These are phyloP conservation scores for Hirsutella minnesotensis DNA, from an alignment of 2,329 filamentous ascomycete genomes.

Conservation along the genomic window DNA sequence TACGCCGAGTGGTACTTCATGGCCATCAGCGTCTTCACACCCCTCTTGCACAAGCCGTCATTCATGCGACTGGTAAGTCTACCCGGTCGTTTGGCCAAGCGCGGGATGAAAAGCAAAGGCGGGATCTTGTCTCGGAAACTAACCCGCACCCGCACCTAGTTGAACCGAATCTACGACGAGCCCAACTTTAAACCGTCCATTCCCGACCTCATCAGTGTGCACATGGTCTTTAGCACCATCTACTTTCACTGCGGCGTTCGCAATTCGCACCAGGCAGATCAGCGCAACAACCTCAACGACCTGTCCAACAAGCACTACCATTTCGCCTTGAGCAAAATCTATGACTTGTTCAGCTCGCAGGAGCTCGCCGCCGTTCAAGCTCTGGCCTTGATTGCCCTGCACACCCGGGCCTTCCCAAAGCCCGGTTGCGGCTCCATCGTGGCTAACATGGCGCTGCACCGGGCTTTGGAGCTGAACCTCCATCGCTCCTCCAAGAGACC, in stretches of 20 bases:
- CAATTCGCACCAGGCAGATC: conserved; percentile 45
- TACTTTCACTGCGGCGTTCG: conserved; percentile 66
- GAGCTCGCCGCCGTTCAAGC: conserved; percentile 61
- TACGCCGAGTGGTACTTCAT: conserved; percentile 69
- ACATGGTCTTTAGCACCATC: conserved; percentile 71
- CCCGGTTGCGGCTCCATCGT: conserved; percentile 64
- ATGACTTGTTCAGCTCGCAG: conserved; percentile 48
- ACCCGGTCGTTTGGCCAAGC: too few species aligned
- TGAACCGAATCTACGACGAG: conserved; percentile 59
- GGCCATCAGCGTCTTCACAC: conserved; percentile 59
- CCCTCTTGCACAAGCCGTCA: conserved; percentile 64
- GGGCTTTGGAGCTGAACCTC: conserved; percentile 64
- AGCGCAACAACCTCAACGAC: conserved; percentile 44
- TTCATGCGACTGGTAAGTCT: conserved; percentile 54
- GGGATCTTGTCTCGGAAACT: not conserved
- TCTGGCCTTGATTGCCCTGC: conserved; percentile 56
- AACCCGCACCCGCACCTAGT: conserved; percentile 20
- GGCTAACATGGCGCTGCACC: conserved; percentile 49
- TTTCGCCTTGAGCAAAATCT: conserved; percentile 58
- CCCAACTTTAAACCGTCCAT: conserved; percentile 46
- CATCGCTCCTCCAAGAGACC: conserved; percentile 54
- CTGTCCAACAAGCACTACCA: conserved; percentile 70
- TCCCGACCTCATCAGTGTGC: conserved; percentile 57
- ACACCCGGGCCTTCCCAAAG: conserved; percentile 68
- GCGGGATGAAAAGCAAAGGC: not conserved